Evolutionary conservation across 495 filamentous ascomycete species (phyloP).

Genomic region (Glarea lozoyensis): DNA sequence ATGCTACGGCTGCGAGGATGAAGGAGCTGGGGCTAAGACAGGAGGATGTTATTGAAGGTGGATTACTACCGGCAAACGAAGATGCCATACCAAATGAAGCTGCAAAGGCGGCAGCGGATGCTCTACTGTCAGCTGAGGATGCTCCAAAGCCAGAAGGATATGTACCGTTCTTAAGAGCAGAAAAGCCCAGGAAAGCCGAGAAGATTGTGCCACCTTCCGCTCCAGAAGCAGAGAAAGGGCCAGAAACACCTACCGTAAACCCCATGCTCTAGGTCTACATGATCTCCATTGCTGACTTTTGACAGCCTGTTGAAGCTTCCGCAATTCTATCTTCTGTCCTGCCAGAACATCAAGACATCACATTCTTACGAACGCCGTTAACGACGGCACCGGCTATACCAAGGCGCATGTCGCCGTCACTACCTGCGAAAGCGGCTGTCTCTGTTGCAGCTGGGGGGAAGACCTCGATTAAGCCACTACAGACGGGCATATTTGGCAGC

Average conservation of each 20-base stretch:
- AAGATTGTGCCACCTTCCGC: not conserved
- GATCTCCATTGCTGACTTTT: conserved; percentile 6
- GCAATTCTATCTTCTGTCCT: conserved; percentile 38
- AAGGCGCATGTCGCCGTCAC: conserved; percentile 14
- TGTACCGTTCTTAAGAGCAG: too few relatives aligned
- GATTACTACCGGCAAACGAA: conserved; percentile 34
- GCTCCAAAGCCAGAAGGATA: too few relatives aligned
- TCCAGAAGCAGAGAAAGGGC: too few relatives aligned
- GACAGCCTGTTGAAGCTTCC: conserved; percentile 36
- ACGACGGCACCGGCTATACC: conserved; percentile 17
- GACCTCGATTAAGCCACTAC: conserved; percentile 18
- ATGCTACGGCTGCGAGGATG: conserved; percentile 35
- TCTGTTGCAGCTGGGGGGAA: conserved; percentile 17
- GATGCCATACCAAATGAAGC: not conserved
- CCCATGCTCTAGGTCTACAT: too few relatives aligned
- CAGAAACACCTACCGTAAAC: too few relatives aligned
- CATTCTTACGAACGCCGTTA: conserved; percentile 45
- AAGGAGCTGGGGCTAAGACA: conserved; percentile 31
- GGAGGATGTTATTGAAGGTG: conserved; percentile 32
- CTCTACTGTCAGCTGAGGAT: not conserved
- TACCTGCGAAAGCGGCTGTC: conserved; percentile 22
- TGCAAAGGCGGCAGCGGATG: not conserved
- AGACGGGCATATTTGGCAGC: conserved; percentile 44
- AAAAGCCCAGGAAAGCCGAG: too few relatives aligned
- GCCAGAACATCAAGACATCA: too few relatives aligned